Base-by-base conservation (phyloP, 2,329 filamentous ascomycete species). In the Biscogniauxia sp. region DNA sequence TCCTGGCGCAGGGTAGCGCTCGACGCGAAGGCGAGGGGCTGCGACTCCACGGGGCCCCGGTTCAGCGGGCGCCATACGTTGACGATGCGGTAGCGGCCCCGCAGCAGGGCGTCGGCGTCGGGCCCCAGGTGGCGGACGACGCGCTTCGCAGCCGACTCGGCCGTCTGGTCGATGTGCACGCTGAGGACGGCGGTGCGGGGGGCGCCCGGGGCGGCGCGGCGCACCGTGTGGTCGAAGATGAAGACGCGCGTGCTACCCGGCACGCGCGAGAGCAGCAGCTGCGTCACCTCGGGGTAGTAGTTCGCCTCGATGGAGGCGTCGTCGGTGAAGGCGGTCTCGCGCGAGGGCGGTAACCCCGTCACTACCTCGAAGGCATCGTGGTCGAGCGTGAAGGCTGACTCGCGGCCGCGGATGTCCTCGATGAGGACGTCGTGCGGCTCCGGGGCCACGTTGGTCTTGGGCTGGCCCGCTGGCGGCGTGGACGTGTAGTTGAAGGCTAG, bases 151-250 rank as follows among this genome's bases (percentile, higher is more conserved):
- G 90, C 87, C 0, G 90, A 88, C 17, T 74, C 74, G 6, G 83
- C 76, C 0, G 92, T 95, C 76, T 97, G 93, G 74, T 97, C 93
- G 64, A 96, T 90, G 75, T 97, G 93, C 0, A 90, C 90, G 50
- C 84, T 76, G 13, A 80, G 84, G 0, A 96, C 92, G 1, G 93
- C 92, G 1, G 78, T 80, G 54, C 92, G 85, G n/a, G 75, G 74
- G 0, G 89, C 84, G 57, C 79, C 75, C 0, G 86, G 82, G 1
- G 76, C 72, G 11, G 85, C 80, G 51, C 90, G 85, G n/a, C 93
- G 89, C 73, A 96, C 86, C 7, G 92, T 96, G 78, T 97, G 91
- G 79, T 96, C 92, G 77, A 96, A 97, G 72, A 96, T 78, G 67
- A 91, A 79, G 28, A 96, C 80, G 4, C 82, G 81, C 59, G 84